Conservation (phyloP, 2,329 filamentous ascomycete species). For the Westerdykella aurantiaca region DNA sequence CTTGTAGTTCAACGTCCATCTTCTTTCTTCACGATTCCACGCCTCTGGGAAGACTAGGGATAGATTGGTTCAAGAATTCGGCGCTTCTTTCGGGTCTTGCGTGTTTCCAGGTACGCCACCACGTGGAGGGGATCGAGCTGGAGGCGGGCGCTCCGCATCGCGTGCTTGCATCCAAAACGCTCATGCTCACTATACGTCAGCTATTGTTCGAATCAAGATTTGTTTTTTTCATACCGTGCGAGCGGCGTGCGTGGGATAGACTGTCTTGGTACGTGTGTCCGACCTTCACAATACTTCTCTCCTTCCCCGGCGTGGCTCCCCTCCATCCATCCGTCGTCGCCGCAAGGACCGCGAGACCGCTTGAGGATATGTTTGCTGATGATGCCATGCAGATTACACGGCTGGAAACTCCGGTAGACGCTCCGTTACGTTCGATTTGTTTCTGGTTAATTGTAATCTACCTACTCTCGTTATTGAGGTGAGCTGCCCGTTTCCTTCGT, state of each 20-base stretch:
- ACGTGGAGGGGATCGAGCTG: neutral
- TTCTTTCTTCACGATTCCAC: constrained; percentile 30
- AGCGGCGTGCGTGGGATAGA: constrained; percentile 18
- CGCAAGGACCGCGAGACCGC: too few species aligned
- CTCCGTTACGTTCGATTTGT: neutral
- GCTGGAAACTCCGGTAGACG: neutral
- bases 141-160: neutral
- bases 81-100: constrained; percentile 30
- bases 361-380: neutral
- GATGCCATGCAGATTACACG: neutral
- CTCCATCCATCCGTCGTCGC: too few species aligned
- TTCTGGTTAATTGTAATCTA: neutral
- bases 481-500: neutral
- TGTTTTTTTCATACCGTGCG: constrained; percentile 14
- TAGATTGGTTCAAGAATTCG: constrained; percentile 40
- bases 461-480: neutral
- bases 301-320: neutral
- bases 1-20: constrained; percentile 26
- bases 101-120: constrained; percentile 30
- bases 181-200: constrained; percentile 10
- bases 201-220: constrained; percentile 17
- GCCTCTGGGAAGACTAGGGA: constrained; percentile 37
- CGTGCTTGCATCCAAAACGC: constrained; percentile 1
- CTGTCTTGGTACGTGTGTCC: constrained; percentile 19
- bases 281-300: neutral